Evolutionary conservation across 495 filamentous ascomycete genomes (phyloP).

Genomic region (Penicillium crystallinum): DNA sequence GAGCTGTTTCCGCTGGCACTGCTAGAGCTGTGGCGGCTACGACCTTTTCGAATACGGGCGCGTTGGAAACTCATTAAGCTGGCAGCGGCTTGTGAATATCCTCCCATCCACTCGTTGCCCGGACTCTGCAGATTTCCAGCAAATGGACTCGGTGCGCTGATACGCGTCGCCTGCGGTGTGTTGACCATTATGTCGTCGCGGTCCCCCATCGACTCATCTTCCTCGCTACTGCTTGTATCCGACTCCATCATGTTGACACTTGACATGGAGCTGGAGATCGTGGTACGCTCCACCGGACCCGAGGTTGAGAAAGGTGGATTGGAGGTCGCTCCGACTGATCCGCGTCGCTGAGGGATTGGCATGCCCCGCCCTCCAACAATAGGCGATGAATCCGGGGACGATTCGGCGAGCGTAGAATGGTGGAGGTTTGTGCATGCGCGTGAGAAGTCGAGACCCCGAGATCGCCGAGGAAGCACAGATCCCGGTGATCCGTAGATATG

Average conservation of each 20-base stretch:
- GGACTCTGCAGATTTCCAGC: constrained; percentile 41
- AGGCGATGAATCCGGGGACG: constrained; percentile 91
- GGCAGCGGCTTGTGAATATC: constrained; percentile 60
- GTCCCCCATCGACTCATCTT: constrained; percentile 73
- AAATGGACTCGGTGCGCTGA: constrained; percentile 45
- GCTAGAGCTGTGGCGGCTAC: constrained; percentile 62
- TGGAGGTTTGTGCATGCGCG: constrained; percentile 91
- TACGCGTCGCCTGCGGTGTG: constrained; percentile 45
- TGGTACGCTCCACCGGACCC: constrained; percentile 56
- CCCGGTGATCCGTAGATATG: constrained; percentile 77
- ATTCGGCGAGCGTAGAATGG: constrained; percentile 87
- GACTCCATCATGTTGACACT: constrained; percentile 76
- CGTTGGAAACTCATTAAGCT: constrained; percentile 74
- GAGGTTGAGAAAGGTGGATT: constrained; percentile 37
- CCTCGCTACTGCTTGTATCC: constrained; percentile 69
- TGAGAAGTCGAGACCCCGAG: constrained; percentile 86
- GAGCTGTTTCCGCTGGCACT: constrained; percentile 66
- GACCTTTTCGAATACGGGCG: constrained; percentile 50
- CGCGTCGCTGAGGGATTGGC: constrained; percentile 64
- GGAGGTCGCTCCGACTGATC: constrained; percentile 41
- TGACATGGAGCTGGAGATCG: constrained; percentile 78
- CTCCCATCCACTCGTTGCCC: constrained; percentile 54
- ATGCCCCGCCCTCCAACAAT: constrained; percentile 75
- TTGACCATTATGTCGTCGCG: constrained; percentile 71
- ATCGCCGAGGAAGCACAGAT: constrained; percentile 81